A percentile compares a stretch with the other conserved stretches of the same genome.
Conservation (phyloP, 306 rosid genomes). For the cucumber (Cucumis sativus) region DNA sequence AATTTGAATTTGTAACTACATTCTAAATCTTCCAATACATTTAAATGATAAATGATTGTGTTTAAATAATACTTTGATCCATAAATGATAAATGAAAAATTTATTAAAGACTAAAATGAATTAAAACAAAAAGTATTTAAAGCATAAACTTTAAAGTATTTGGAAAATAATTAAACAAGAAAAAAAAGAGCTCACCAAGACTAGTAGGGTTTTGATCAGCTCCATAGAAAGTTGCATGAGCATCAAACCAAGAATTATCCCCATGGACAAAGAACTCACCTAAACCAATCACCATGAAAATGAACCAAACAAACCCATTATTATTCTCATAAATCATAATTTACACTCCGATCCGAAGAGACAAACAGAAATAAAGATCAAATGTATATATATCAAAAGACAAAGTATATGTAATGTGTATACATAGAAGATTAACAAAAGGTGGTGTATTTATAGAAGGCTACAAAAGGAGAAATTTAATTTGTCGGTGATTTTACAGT, state of each 20-base stretch:
- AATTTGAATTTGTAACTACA: no score
- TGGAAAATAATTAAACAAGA: neutral
- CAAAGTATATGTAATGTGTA: neutral
- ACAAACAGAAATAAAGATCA: neutral
- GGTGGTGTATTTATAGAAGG: neutral
- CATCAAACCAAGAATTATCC: slow-evolving; percentile 45
- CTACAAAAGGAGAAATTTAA: neutral
- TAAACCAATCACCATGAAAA: neutral
- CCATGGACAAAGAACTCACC: slow-evolving; percentile 8
- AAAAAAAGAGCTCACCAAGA: slow-evolving; percentile 32
- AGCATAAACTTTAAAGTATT: no score
- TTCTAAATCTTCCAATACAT: no score
- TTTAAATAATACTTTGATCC: no score
- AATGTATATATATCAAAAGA: neutral
- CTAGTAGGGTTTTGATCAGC: slow-evolving; percentile 49
- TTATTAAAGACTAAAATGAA: no score
- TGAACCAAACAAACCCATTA: slow-evolving; percentile 13
- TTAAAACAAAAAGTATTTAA: no score
- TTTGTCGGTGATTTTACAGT: slow-evolving; percentile 3
- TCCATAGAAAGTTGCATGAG: slow-evolving; percentile 87
- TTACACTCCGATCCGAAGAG: neutral
- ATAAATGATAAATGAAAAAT: no score
- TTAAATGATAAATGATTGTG: no score
- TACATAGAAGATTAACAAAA: neutral
- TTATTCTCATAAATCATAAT: neutral